A percentile compares a stretch with the other conserved stretches of the same genome.
Evolutionary conservation across 805 yeast species (phyloP).

Genomic region (Metschnikowia similis): DNA sequence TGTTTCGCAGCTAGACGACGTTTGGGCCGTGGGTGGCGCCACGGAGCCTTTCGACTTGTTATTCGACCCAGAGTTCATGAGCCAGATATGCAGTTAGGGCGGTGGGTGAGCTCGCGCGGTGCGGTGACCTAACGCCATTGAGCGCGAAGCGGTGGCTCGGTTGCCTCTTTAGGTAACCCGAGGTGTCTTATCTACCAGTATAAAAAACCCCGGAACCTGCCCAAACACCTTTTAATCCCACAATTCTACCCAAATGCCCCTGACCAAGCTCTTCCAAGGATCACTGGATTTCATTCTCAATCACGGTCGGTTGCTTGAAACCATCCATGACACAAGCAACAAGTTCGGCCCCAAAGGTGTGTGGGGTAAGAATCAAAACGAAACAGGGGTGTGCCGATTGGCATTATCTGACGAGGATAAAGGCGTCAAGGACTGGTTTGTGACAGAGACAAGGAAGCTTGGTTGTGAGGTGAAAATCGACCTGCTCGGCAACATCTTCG

Average conservation of each 20-base stretch:
- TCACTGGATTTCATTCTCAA: conserved; percentile 6
- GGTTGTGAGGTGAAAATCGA: conserved; percentile 62
- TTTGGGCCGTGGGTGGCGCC: conserved; percentile 13
- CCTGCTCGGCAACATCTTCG: conserved; percentile 66
- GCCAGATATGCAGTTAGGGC: conserved; percentile 11
- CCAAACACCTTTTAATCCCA: neutral
- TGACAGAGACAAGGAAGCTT: conserved; percentile 43
- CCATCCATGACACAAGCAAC: conserved; percentile 57
- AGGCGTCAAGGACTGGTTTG: conserved; percentile 62
- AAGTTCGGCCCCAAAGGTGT: conserved; percentile 57
- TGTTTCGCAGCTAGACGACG: conserved; percentile 9
- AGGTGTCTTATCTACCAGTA: neutral
- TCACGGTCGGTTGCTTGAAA: conserved; percentile 40
- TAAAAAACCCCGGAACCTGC: neutral
- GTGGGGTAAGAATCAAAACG: conserved; percentile 54
- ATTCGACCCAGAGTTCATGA: conserved; percentile 14
- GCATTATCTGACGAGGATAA: conserved; percentile 63
- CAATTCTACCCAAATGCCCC: conserved; percentile 5
- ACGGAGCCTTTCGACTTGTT: conserved; percentile 14
- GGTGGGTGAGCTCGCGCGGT: neutral
- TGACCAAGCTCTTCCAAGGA: conserved; percentile 3
- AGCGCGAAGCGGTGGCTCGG: neutral
- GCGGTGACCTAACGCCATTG: neutral
- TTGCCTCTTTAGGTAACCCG: conserved; percentile 1
- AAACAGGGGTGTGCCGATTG: conserved; percentile 66